A percentile compares a stretch with the other conserved stretches of the same genome.
These are phyloP conservation scores for Collybia nuda DNA, from an alignment of 768 basidiomycete species.

Conservation along the genomic window DNA sequence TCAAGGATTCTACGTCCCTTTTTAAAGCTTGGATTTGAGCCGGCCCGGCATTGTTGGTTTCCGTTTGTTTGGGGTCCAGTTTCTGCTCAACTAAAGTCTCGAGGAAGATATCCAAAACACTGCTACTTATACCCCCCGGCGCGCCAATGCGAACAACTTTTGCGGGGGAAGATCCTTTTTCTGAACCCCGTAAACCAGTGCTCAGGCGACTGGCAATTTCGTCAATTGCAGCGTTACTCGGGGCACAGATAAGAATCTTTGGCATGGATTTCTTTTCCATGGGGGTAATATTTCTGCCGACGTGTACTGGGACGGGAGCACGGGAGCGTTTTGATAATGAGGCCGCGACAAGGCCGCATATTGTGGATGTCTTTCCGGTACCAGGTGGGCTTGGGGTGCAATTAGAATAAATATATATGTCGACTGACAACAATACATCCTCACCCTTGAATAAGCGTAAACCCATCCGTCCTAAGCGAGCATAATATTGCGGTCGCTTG, in stretches of 20 bases:
- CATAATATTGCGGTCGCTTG: constrained; percentile 88
- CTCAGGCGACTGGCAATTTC: constrained; percentile 90
- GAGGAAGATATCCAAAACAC: constrained; percentile 83
- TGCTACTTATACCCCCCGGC: constrained; percentile 69
- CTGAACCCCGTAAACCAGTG: constrained; percentile 64
- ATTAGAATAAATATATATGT: neutral
- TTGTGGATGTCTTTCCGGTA: constrained; percentile 98
- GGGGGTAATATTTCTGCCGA: constrained; percentile 36
- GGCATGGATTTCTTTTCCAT: constrained; percentile 42
- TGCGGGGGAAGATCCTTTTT: constrained; percentile 52
- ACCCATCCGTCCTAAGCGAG: constrained; percentile 70
- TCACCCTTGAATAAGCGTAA: constrained; percentile 94
- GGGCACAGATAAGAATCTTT: constrained; percentile 89
- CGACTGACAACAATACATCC: constrained; percentile 11
- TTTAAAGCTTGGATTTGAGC: constrained; percentile 61
- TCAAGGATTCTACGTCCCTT: constrained; percentile 69
- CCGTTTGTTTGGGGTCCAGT: constrained; percentile 42
- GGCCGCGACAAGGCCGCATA: constrained; percentile 88
- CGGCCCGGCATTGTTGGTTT: constrained; percentile 43
- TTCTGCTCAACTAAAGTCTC: constrained; percentile 84
- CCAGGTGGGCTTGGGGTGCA: constrained; percentile 76
- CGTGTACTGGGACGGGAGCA: constrained; percentile 48
- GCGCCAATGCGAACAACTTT: constrained; percentile 92
- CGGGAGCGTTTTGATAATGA: constrained; percentile 70
- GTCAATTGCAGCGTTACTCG: constrained; percentile 98